A percentile compares a stretch with the other conserved stretches of the same genome.
Conservation (phyloP, 2,329 filamentous ascomycete species). For the Beauveria sp. region DNA sequence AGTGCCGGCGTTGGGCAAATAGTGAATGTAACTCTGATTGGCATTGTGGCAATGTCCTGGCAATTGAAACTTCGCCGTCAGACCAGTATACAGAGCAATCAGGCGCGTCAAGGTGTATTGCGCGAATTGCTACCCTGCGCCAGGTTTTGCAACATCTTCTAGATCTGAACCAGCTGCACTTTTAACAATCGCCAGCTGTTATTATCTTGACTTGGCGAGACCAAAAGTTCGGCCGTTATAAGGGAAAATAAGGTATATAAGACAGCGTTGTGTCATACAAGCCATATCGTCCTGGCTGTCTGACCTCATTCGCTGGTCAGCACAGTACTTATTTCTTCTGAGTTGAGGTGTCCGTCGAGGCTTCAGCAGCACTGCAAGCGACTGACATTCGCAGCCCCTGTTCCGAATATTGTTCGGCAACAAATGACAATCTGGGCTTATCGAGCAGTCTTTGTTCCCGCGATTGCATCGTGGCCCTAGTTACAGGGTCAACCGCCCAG, state of each 20-base stretch:
- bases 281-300: neutral
- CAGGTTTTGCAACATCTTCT: too few relatives aligned
- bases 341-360: neutral
- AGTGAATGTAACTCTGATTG: neutral
- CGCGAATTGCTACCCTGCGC: too few relatives aligned
- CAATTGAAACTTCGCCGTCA: neutral
- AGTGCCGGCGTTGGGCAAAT: neutral
- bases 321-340: neutral
- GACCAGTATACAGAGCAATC: neutral
- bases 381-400: too few relatives aligned
- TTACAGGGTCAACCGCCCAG: too few relatives aligned
- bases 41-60: too few relatives aligned
- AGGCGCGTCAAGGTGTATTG: too few relatives aligned
- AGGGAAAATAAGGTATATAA: neutral
- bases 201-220: neutral
- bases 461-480: too few relatives aligned
- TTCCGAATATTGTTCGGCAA: too few relatives aligned
- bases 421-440: too few relatives aligned
- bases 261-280: neutral
- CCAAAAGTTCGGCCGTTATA: neutral
- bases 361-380: too few relatives aligned
- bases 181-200: too few relatives aligned
- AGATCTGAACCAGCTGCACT: neutral
- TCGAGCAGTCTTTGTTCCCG: too few relatives aligned
- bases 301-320: neutral